Evolutionary conservation across 2,329 filamentous ascomycete species (phyloP), one percentile per base, ranked within the genome.

Genomic region (Aureobasidium melanogenum): DNA sequence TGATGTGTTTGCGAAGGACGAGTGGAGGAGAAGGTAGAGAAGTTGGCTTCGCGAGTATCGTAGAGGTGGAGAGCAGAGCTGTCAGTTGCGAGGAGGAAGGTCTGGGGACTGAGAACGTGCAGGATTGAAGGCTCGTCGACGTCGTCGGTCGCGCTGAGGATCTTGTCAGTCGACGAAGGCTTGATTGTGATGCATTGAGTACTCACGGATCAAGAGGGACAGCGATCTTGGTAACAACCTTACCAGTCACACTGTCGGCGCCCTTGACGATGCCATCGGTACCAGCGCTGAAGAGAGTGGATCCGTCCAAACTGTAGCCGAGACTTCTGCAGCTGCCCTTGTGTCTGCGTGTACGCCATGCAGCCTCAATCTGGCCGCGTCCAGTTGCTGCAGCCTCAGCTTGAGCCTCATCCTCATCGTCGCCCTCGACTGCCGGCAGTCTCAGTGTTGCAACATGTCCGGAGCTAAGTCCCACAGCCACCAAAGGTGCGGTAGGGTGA

Each of bases 281-380:
- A 44, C 84, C 84, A 3, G 82, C 79, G 22, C 79, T 81, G 66
- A 80, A 85, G 76, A 81, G 75, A 79, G 86, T 80, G 66, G 83
- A 78, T 17, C 93, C 94, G 72, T 97, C 92, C 62, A 84, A 75
- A 65, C 85, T 87, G 75, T 92, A 97, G 5, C 82, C 85, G 60
- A 97, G 77, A 63, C 85, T 87, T 58, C 94, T 83, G 72, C 93
- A 97, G 80, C 91, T 97, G 14, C 91, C 93, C 79, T 96, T 96
- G 77, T 99, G 94, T 64, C 94, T 83, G 67, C 86, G 82, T 5
- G 94, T 97, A 68, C 84, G 84, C 94, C 94, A 99, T 63, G 86
- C 78, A 0, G 87, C 90, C 67, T 92, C 88, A 64, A 97, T 88
- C 61, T 87, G 84, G 46, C 87, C 88, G 64, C 83, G 88, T 12